Base-by-base conservation (phyloP, 768 basidiomycete species). In the Macrolepiota fuliginosa region DNA sequence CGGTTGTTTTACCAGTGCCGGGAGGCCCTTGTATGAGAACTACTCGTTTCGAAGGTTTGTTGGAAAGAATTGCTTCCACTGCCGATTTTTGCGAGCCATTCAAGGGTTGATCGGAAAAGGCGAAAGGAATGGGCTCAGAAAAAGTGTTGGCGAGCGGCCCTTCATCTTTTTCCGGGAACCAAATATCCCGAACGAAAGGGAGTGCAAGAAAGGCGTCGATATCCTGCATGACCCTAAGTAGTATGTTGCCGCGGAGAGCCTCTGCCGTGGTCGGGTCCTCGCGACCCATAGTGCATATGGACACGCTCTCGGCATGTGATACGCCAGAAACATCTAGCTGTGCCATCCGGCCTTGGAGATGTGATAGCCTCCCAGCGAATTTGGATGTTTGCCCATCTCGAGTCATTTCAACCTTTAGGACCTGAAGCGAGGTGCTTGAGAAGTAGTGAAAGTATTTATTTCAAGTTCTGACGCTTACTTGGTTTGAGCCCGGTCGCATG, bases 1-100 rank as follows among this genome's bases (percentile, higher is more conserved):
- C 83, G 22, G 83, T 83, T 3, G 86, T 86, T 68, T 87, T 88
- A 10, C 86, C 87, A 42, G 86, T 85, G 3, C 85, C 86, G 51
- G 86, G 85, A 42, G 86, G 86, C 1, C 84, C 85, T 40, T 80
- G 79, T n/a, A 80, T 74, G 13, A 81, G 54, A 32, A 70, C 67
- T 10, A 78, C 58, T 10, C 71, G 71, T 35, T 72, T 51, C 1
- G 52, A 19, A 22, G 76, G 39, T 61, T 73, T 40, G 62, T 64
- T 63, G 1, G 79, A 78, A 0, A 81, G 65, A 49, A 79, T 77
- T 13, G 69, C 64, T 1, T 68, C 56, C 22, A 77, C 72, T 15
- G 77, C 79, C 9, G 62, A 60, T 4, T 39, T 57, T 59, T 80
- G 79, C 4, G 80, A 79, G 5, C 49, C 2, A 61, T 81, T 81